Conservation (phyloP, 2,329 filamentous ascomycete species). For the Sodiomyces alkalinus region DNA sequence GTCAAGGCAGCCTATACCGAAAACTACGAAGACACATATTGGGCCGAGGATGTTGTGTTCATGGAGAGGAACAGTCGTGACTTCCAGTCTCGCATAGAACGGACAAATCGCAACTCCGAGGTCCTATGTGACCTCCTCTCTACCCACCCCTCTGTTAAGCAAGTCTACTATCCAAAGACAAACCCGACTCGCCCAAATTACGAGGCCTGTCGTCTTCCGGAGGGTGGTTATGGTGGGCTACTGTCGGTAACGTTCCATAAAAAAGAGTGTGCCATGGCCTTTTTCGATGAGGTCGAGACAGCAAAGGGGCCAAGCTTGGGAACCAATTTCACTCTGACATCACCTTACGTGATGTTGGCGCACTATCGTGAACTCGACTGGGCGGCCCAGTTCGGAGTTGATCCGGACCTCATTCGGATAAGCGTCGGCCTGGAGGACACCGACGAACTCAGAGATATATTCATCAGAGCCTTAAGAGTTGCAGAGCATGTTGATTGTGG, state of each 20-base stretch:
- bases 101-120: slow-evolving; percentile 77
- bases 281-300: slow-evolving; percentile 76
- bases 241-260: slow-evolving; percentile 70
- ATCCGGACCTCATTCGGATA: slow-evolving; percentile 65
- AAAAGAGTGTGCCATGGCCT: slow-evolving; percentile 55
- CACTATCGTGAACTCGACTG: slow-evolving; percentile 90
- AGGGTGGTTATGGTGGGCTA: slow-evolving; percentile 78
- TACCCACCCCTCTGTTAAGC: slow-evolving; percentile 48
- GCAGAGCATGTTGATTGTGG: slow-evolving; percentile 17
- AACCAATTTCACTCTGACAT: slow-evolving; percentile 90
- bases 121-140: slow-evolving; percentile 60
- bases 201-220: slow-evolving; percentile 57
- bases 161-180: slow-evolving; percentile 76
- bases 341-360: slow-evolving; percentile 79
- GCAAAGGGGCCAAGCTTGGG: slow-evolving; percentile 90
- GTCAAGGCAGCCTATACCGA: slow-evolving; percentile 51
- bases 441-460: slow-evolving; percentile 44
- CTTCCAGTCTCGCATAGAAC: slow-evolving; percentile 66
- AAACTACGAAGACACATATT: slow-evolving; percentile 79
- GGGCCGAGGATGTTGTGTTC: slow-evolving; percentile 87
- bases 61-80: slow-evolving; percentile 94
- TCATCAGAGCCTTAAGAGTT: slow-evolving; percentile 55
- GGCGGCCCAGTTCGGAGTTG: slow-evolving; percentile 69
- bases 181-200: slow-evolving; percentile 57
- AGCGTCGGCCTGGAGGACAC: slow-evolving; percentile 83